These are phyloP conservation scores for Porcisia hertigi DNA, from an alignment of 208 protist genomes.

Conservation along the genomic window DNA sequence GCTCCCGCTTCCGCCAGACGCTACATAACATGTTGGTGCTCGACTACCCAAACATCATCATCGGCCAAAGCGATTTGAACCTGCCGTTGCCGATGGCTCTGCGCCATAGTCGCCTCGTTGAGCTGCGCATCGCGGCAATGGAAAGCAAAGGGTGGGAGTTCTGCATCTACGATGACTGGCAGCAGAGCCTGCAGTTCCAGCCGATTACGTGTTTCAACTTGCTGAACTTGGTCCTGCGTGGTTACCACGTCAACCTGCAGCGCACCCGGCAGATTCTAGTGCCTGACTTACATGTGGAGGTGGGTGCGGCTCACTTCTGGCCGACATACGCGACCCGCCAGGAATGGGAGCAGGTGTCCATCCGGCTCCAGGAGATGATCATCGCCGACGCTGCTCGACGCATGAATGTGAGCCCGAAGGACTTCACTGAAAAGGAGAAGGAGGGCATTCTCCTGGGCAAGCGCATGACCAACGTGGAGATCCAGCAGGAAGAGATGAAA, in stretches of 20 bases:
- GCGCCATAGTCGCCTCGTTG: conserved; percentile 99
- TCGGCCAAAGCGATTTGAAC: conserved; percentile 99
- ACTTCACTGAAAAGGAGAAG: conserved; percentile 99
- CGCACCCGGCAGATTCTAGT: conserved; percentile 97
- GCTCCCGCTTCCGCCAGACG: conserved; percentile 96
- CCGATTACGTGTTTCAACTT: conserved; percentile 99
- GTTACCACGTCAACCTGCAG: conserved; percentile 98
- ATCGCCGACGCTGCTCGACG: conserved; percentile 99
- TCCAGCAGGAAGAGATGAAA: conserved; percentile 99
- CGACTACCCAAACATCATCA: conserved; percentile 99
- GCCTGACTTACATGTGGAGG: conserved; percentile 97
- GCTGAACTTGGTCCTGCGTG: conserved; percentile 99
- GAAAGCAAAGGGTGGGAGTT: conserved; percentile 99
- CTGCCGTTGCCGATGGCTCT: conserved; percentile 99
- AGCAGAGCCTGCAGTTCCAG: conserved; percentile 94
- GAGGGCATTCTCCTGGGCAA: conserved; percentile 99
- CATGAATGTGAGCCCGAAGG: conserved; percentile 99
- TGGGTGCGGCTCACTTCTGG: conserved; percentile 99
- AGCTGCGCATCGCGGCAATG: conserved; percentile 99
- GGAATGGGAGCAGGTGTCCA: conserved; percentile 99
- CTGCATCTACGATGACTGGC: conserved; percentile 99
- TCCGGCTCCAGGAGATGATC: conserved; percentile 99
- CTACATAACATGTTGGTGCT: conserved; percentile 95
- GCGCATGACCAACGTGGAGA: conserved; percentile 98
- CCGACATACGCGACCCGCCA: conserved; percentile 97